Percentiles rank a stretch among this genome's conserved stretches.
These are phyloP conservation scores for Phycomyces blakesleeanus DNA, from an alignment of 192 early-diverging fungal species.

Conservation along the genomic window DNA sequence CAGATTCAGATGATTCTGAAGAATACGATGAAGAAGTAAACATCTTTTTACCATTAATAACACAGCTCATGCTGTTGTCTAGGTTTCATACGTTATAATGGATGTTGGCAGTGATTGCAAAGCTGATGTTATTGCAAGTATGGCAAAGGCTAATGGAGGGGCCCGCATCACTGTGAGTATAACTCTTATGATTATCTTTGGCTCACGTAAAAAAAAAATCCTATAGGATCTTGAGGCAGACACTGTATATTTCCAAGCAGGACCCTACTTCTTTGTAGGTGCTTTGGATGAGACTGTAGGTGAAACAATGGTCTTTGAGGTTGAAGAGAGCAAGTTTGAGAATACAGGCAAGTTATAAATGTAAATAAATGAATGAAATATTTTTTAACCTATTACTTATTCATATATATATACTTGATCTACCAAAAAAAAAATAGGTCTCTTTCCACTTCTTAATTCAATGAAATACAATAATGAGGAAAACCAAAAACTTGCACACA, in stretches of 20 bases:
- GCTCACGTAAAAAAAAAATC: not conserved
- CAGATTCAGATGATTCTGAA: constrained; percentile 1
- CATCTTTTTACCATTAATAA: not conserved
- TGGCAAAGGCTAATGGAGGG: constrained; percentile 7
- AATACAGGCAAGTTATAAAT: constrained; percentile 3
- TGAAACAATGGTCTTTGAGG: constrained; percentile 7
- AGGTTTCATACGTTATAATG: constrained; percentile 9
- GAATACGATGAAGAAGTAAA: constrained; percentile 19
- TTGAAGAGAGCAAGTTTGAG: constrained; percentile 4
- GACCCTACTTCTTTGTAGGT: constrained; percentile 7
- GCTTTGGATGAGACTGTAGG: constrained; percentile 13
- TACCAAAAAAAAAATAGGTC: not conserved
- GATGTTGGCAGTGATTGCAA: constrained; percentile 3
- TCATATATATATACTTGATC: too few species aligned
- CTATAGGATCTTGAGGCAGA: constrained; percentile 13
- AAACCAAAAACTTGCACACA: not conserved
- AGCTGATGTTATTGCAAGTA: not conserved
- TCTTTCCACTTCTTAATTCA: constrained; percentile 3
- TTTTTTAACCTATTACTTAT: not conserved
- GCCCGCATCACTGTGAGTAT: constrained; percentile 5
- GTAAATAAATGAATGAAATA: not conserved
- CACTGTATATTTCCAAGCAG: constrained; percentile 1
- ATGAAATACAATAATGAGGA: constrained; percentile 3
- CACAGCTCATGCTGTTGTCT: not conserved
- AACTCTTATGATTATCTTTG: not conserved